Percentiles rank a stretch among this genome's conserved stretches.
Evolutionary conservation across 78 protist genomes (phyloP).

Genomic region (Tieghemostelium lacteum): DNA sequence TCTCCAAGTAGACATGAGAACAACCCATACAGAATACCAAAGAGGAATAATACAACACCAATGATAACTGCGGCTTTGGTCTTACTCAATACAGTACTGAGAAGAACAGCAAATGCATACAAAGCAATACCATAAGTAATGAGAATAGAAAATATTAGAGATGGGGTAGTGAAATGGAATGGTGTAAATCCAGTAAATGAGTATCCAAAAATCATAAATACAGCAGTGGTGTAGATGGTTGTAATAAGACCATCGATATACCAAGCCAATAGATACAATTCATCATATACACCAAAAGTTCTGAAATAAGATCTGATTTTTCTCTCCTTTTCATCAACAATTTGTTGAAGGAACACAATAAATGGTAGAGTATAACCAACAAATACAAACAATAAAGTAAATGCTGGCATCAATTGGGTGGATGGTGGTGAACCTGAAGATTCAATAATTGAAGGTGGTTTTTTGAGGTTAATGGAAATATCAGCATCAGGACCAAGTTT

Average conservation of each 20-base stretch:
- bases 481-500: not conserved
- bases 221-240: not conserved
- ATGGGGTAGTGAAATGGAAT: not conserved
- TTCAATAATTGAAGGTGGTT: not conserved
- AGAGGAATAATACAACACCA: not conserved
- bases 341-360: constrained; percentile 2
- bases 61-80: constrained; percentile 14
- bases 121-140: constrained; percentile 17
- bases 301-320: constrained; percentile 29
- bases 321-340: constrained; percentile 25
- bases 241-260: constrained; percentile 16
- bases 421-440: not conserved
- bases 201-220: constrained; percentile 27
- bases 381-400: not conserved
- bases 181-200: not conserved
- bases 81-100: not conserved
- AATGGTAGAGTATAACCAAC: constrained; percentile 33
- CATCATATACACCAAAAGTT: constrained; percentile 24
- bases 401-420: not conserved
- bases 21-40: not conserved
- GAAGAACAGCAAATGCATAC: not conserved
- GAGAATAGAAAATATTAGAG: not conserved
- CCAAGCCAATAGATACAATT: constrained; percentile 14
- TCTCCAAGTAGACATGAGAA: not conserved
- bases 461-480: not conserved